A percentile compares a stretch with the other conserved stretches of the same genome.
phyloP scores from a whole-genome alignment of 2,329 filamentous ascomycete species.

The Trichoderma arundinaceum region DNA sequence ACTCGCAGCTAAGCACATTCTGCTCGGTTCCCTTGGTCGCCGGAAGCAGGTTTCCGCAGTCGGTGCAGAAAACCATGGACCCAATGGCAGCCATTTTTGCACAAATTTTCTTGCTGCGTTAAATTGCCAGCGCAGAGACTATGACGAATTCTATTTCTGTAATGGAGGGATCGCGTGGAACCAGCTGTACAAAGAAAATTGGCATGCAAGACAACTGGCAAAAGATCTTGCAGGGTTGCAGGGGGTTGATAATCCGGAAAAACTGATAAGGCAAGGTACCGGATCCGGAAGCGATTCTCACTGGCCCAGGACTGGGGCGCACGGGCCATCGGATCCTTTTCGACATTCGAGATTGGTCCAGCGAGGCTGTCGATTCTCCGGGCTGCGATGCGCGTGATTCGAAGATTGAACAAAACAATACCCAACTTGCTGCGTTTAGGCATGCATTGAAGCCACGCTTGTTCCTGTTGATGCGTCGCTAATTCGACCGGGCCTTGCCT shows the following conservation, averaged over 20 bases:
- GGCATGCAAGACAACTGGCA: slow-evolving; percentile 33
- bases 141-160: slow-evolving; percentile 20
- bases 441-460: slow-evolving; percentile 24
- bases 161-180: slow-evolving; percentile 29
- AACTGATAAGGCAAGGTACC: slow-evolving; percentile 39
- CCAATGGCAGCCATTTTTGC: slow-evolving; percentile 81
- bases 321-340: slow-evolving; percentile 22
- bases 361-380: slow-evolving; percentile 35
- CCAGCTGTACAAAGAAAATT: slow-evolving; percentile 39
- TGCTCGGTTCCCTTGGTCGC: slow-evolving; percentile 77
- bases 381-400: slow-evolving; percentile 31
- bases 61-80: slow-evolving; percentile 88
- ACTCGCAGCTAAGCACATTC: slow-evolving; percentile 78
- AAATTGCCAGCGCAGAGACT: slow-evolving; percentile 23
- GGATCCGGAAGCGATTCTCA: slow-evolving; percentile 37
- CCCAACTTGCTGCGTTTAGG: slow-evolving; percentile 21
- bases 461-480: slow-evolving; percentile 8
- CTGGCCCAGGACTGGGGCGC: slow-evolving; percentile 16
- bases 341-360: slow-evolving; percentile 27
- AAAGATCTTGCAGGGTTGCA: slow-evolving; percentile 29
- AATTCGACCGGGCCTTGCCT: not conserved
- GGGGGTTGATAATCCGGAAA: slow-evolving; percentile 39
- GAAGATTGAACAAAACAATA: slow-evolving; percentile 24
- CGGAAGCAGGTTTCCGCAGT: slow-evolving; percentile 89
- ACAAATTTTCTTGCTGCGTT: slow-evolving; percentile 6